A percentile compares a stretch with the other conserved stretches of the same genome.
Conservation (phyloP, 1,139 yeast genomes). For the Saccharomyces hybrid region DNA sequence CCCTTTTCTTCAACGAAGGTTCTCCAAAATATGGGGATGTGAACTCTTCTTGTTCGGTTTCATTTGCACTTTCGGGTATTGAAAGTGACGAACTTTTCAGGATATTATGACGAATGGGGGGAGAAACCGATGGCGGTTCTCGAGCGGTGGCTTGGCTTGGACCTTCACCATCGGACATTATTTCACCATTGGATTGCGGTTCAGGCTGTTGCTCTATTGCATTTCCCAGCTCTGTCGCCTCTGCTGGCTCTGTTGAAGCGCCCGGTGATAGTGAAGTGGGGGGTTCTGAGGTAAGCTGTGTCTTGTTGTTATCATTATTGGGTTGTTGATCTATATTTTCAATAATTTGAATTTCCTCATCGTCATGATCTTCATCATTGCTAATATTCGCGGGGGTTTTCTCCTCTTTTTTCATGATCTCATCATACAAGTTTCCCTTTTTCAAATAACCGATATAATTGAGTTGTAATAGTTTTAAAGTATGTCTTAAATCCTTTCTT, state of each 20-base stretch:
- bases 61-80: not conserved
- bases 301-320: not conserved
- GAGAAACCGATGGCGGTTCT: not conserved
- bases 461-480: conserved; percentile 33
- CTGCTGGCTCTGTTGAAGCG: not conserved
- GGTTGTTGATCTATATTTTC: conserved; percentile 13
- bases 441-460: conserved; percentile 33
- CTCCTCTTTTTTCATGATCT: conserved; percentile 17
- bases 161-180: not conserved
- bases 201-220: not conserved
- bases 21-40: conserved; percentile 14
- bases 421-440: conserved; percentile 11
- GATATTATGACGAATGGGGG: not conserved
- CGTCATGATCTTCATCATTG: conserved; percentile 12
- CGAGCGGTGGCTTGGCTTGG: not conserved
- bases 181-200: not conserved
- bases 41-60: not conserved
- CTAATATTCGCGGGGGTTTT: conserved; percentile 3
- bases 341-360: conserved; percentile 29
- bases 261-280: conserved; percentile 2
- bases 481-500: conserved; percentile 34
- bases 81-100: not conserved
- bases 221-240: not conserved
- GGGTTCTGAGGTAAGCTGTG: conserved; percentile 7
- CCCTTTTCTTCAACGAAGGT: conserved; percentile 9